Evolutionary conservation across 768 basidiomycete species (phyloP).

Genomic region (Tricholoma furcatifolium): DNA sequence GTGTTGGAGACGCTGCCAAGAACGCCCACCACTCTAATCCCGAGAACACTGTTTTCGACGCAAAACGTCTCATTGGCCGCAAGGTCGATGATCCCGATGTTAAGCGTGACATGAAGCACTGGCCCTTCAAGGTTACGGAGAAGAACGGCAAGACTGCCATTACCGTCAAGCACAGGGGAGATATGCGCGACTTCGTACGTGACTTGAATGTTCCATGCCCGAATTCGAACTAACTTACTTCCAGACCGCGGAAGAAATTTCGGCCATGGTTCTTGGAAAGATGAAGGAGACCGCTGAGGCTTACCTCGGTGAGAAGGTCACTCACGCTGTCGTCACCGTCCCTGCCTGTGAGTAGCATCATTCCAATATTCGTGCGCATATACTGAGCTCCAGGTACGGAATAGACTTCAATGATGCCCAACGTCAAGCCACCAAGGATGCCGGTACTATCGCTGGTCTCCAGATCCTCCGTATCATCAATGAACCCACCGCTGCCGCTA

Average conservation of each 20-base stretch:
- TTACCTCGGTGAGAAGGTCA: conserved; percentile 93
- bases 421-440: conserved; percentile 98
- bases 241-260: conserved; percentile 93
- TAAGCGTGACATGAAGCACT: conserved; percentile 84
- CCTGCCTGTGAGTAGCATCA: conserved; percentile 72
- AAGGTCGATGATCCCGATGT: conserved; percentile 80
- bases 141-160: conserved; percentile 81
- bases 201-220: background rate
- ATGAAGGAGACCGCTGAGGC: conserved; percentile 99
- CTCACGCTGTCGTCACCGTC: conserved; percentile 97
- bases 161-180: conserved; percentile 75
- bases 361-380: background rate
- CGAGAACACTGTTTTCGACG: conserved; percentile 92
- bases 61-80: conserved; percentile 92
- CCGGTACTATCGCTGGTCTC: conserved; percentile 92
- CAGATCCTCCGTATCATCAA: conserved; percentile 97
- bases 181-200: conserved; percentile 81
- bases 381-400: conserved; percentile 13
- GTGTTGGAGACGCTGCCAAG: conserved; percentile 94
- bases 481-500: conserved; percentile 95
- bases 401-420: conserved; percentile 98
- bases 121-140: conserved; percentile 83
- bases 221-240: background rate
- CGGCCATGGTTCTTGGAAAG: conserved; percentile 92
- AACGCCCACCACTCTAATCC: conserved; percentile 94